Evolutionary conservation across 2,329 filamentous ascomycete genomes (phyloP).

Genomic region (Rugonectria rugulosa): DNA sequence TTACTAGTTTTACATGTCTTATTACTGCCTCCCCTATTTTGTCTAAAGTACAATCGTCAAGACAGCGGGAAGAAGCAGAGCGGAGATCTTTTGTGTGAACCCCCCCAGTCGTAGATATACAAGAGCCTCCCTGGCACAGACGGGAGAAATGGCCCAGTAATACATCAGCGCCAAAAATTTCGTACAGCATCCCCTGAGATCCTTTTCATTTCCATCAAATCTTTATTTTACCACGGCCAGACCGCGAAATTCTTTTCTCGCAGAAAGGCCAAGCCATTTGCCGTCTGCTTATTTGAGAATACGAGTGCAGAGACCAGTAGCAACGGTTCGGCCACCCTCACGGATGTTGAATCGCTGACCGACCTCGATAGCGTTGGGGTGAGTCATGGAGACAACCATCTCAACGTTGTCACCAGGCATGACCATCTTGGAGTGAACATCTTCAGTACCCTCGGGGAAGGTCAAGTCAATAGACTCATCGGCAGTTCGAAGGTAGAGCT

Average conservation of each 20-base stretch:
- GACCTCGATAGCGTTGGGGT: slow-evolving; percentile 85
- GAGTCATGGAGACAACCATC: slow-evolving; percentile 88
- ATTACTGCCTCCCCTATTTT: slow-evolving; percentile 42
- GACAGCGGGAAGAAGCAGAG: slow-evolving; percentile 51
- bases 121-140: slow-evolving; percentile 44
- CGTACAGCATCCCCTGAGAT: slow-evolving; percentile 33
- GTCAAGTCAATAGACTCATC: slow-evolving; percentile 79
- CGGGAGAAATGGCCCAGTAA: slow-evolving; percentile 35
- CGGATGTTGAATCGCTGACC: slow-evolving; percentile 98
- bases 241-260: background rate
- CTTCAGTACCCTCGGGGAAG: slow-evolving; percentile 86
- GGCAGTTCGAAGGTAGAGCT: slow-evolving; percentile 94
- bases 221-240: background rate
- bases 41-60: slow-evolving; percentile 47
- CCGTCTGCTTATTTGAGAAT: slow-evolving; percentile 62
- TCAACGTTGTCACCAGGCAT: slow-evolving; percentile 99
- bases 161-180: slow-evolving; percentile 40
- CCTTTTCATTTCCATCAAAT: slow-evolving; percentile 9
- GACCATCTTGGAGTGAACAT: slow-evolving; percentile 78
- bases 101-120: slow-evolving; percentile 46
- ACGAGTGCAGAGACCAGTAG: slow-evolving; percentile 82
- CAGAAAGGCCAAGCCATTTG: slow-evolving; percentile 5
- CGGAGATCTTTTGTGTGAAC: slow-evolving; percentile 51
- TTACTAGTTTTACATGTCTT: slow-evolving; percentile 38
- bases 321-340: slow-evolving; percentile 91